Evolutionary conservation across 2,329 filamentous ascomycete species (phyloP), one percentile per base, ranked within the genome.

Genomic region (Trichoderma sp.): DNA sequence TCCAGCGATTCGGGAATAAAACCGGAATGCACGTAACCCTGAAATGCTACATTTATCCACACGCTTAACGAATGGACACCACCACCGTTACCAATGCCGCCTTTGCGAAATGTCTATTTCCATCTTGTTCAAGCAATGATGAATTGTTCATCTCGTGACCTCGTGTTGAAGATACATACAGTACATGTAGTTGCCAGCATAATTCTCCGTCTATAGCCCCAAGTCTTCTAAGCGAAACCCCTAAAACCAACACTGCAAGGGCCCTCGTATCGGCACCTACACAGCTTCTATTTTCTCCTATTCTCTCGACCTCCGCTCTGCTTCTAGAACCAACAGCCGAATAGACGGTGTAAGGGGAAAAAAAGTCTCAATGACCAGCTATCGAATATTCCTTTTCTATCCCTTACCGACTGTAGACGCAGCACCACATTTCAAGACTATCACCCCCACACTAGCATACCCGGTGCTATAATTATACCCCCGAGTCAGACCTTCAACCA

Each of bases 1-100:
- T 54, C 52, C 52, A 24, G 46, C 49, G n/a, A 37, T 64, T 64
- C 60, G 60, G 60, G 60, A 54, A 54, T 64, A 64, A 64, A 54
- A 49, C 13, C 5, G 30, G 24, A 54, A 64, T 64, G 60, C 60
- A 64, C 21, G 46, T 49, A 64, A 24, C 60, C 60, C n/a, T n/a
- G 7, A 7, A 43, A 43, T 18, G 39, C 39, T 8, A 43, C 39
- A 43, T 43, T 43, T 43, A 43, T 43, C 39, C 39, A 43, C 39
- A 43, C 39, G 1, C 10, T n/a, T 34, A 34, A 18, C 39, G 5
- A n/a, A 43, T 43, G 16, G 39, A 16, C 7, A 18, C 39, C 39
- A 43, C 26, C 26, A 18, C n/a, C 18, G n/a, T 43, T 43, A 39
- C 39, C 39, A 43, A 16, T 16, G n/a, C 39, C 39, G n/a, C 39